Evolutionary conservation across 805 yeast species (phyloP).

Genomic region (Candida nemodendra): DNA sequence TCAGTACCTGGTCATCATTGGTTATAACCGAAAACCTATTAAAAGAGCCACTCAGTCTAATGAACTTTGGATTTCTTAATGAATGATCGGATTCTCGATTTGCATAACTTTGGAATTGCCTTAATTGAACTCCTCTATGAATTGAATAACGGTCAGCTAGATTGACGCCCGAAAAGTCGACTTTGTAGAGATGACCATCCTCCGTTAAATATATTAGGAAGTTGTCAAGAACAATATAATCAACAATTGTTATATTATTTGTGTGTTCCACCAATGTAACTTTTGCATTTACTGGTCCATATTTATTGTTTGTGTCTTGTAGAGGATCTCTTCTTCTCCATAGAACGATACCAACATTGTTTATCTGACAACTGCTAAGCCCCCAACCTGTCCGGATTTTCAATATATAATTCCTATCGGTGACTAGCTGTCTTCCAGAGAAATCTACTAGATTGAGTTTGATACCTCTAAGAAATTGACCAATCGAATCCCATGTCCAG

Average conservation of each 20-base stretch:
- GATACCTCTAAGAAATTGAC: conserved; percentile 41
- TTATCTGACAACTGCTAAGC: conserved; percentile 48
- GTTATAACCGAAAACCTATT: conserved; percentile 55
- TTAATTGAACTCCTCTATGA: conserved; percentile 5
- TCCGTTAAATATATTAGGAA: conserved; percentile 49
- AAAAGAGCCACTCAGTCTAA: conserved; percentile 55
- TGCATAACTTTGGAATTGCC: conserved; percentile 33
- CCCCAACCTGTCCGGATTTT: conserved; percentile 71
- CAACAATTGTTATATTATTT: conserved; percentile 42
- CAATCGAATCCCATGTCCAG: conserved; percentile 61
- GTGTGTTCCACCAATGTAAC: conserved; percentile 37
- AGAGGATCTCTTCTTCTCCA: conserved; percentile 45
- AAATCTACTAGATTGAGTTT: conserved; percentile 38
- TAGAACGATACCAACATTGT: conserved; percentile 51
- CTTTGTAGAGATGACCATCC: conserved; percentile 41
- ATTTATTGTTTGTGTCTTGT: conserved; percentile 23
- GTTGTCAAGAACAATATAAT: conserved; percentile 55
- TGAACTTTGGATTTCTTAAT: conserved; percentile 34
- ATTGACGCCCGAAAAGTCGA: conserved; percentile 29
- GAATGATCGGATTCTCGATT: conserved; percentile 29
- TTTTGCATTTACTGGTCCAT: conserved; percentile 36
- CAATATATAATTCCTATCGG: conserved; percentile 30
- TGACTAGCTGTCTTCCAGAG: conserved; percentile 4
- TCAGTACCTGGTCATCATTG: conserved; percentile 44
- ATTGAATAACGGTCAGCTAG: conserved; percentile 10